phyloP scores from a whole-genome alignment of 164 flowering plant species.

The Aristolochia californica region DNA sequence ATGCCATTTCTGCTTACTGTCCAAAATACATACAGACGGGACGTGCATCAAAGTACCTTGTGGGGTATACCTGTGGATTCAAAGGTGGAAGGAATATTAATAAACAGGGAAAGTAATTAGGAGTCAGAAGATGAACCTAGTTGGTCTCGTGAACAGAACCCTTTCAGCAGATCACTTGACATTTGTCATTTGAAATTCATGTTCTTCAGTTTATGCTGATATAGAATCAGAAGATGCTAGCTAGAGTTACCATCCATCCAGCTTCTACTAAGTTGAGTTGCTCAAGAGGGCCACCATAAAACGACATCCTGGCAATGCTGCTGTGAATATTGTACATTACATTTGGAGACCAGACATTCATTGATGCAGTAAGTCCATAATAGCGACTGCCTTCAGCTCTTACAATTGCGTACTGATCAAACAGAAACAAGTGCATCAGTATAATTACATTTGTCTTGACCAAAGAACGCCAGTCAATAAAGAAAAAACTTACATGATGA shows the following conservation, averaged over 20 bases:
- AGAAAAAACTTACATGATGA: no score
- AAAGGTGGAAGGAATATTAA: no score
- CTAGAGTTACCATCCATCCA: conserved; percentile 73
- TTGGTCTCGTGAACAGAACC: no score
- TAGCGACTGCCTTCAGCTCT: conserved; percentile 22
- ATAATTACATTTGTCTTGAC: no score
- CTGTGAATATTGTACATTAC: conserved; percentile 44
- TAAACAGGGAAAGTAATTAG: no score
- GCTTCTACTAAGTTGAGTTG: conserved; percentile 79
- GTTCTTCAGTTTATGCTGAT: no score
- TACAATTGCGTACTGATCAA: neutral
- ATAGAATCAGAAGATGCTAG: no score
- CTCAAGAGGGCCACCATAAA: conserved; percentile 63
- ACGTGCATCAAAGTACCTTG: neutral
- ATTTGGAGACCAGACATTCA: conserved; percentile 90
- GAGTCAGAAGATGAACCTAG: no score
- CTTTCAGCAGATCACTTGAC: neutral
- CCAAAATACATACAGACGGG: conserved; percentile 8
- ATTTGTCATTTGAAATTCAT: no score
- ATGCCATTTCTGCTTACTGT: conserved; percentile 1
- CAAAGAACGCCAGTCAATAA: no score
- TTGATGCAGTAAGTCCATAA: conserved; percentile 80
- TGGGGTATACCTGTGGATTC: conserved; percentile 4
- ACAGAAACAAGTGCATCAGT: no score
- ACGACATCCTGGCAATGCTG: conserved; percentile 89